phyloP scores from a whole-genome alignment of 116 monocot genomes.

The Cymodocea nodosa region DNA sequence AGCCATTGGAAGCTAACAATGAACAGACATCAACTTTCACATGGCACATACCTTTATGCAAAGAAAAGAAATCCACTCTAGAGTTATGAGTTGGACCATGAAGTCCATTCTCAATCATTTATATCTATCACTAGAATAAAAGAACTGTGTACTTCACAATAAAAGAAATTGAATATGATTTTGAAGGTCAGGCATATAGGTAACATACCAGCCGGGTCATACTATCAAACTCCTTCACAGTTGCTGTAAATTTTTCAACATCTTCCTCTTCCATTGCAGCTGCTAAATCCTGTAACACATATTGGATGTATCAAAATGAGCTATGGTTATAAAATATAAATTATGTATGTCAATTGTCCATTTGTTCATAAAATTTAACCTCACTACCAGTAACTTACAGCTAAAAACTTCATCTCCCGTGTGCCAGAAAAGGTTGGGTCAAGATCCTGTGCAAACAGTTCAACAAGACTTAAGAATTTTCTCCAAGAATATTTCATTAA shows the following conservation, averaged over 20 bases:
- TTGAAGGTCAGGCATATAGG: constrained; percentile 9
- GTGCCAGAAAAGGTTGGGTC: constrained; percentile 84
- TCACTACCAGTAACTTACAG: constrained; percentile 33
- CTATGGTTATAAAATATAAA: background rate
- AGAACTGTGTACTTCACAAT: background rate
- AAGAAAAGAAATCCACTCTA: too few species aligned
- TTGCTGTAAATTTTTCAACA: constrained; percentile 60
- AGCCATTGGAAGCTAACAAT: too few species aligned
- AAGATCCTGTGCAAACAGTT: constrained; percentile 44
- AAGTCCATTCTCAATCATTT: background rate
- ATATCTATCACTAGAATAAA: background rate
- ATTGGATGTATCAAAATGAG: background rate
- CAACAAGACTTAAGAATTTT: background rate
- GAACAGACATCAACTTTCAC: too few species aligned
- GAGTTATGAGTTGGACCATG: too few species aligned
- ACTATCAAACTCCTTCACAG: constrained; percentile 72
- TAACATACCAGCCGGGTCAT: constrained; percentile 60
- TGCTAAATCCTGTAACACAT: constrained; percentile 48
- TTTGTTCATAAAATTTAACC: background rate
- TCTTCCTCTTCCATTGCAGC: constrained; percentile 77
- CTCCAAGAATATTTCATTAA: background rate
- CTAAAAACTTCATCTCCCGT: constrained; percentile 67
- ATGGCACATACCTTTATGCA: too few species aligned
- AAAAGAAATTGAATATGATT: background rate
- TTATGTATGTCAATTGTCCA: background rate